These are phyloP conservation scores for Vigna hirtella DNA, from an alignment of 306 rosid species.

Conservation along the genomic window DNA sequence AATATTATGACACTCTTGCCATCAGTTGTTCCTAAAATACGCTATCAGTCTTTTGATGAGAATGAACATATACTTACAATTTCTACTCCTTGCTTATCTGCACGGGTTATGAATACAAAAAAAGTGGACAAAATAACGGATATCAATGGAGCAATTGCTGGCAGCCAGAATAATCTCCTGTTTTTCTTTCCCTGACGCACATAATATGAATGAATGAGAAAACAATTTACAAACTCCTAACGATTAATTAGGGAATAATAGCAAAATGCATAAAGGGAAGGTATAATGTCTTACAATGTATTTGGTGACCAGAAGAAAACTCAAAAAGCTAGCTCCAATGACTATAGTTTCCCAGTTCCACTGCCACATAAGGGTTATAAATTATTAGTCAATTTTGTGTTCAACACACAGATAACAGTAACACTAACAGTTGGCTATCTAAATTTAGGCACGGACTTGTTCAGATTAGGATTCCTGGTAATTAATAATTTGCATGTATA, in stretches of 20 bases:
- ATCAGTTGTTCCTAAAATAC: conserved; percentile 23
- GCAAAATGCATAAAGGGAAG: not conserved
- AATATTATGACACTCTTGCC: conserved; percentile 14
- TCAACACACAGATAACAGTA: conserved; percentile 22
- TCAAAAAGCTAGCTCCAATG: conserved; percentile 72
- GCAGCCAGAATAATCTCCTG: conserved; percentile 83
- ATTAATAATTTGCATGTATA: conserved; percentile 16
- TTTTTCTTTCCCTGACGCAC: conserved; percentile 84
- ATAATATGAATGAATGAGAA: conserved; percentile 46
- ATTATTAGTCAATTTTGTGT: conserved; percentile 30
- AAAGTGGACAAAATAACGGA: conserved; percentile 85
- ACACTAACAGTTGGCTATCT: not conserved
- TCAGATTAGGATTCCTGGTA: not conserved
- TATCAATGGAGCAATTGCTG: conserved; percentile 92
- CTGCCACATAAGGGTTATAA: conserved; percentile 56
- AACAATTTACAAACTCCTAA: conserved; percentile 24
- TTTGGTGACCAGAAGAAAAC: conserved; percentile 76
- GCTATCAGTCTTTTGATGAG: conserved; percentile 8
- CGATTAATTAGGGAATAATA: not conserved
- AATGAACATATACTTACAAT: conserved; percentile 66
- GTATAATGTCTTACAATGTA: conserved; percentile 70
- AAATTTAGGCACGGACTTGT: not conserved
- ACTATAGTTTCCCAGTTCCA: conserved; percentile 96
- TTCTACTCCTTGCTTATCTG: conserved; percentile 84
- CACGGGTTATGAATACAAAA: conserved; percentile 86